Evolutionary conservation across 495 filamentous ascomycete genomes (phyloP).

Genomic region (Neurospora sp.): DNA sequence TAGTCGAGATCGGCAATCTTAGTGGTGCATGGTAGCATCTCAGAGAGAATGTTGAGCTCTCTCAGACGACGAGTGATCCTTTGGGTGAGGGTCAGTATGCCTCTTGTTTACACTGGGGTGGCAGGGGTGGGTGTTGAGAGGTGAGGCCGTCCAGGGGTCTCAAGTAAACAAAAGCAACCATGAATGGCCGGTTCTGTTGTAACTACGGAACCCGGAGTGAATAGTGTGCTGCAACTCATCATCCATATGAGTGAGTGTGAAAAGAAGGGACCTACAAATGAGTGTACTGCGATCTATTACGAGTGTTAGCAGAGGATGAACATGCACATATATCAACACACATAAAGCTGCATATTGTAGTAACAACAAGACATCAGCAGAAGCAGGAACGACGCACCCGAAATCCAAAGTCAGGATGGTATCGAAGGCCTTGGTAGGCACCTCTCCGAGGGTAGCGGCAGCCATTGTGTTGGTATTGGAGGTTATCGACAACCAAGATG

Average conservation of each 20-base stretch:
- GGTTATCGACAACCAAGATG: background rate
- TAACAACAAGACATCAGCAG: background rate
- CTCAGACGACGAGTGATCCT: slow-evolving; percentile 62
- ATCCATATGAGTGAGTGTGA: background rate
- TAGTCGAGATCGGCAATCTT: slow-evolving; percentile 69
- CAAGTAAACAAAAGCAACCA: background rate
- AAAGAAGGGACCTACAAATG: background rate
- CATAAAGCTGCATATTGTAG: background rate
- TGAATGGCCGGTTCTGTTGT: background rate
- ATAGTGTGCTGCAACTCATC: background rate
- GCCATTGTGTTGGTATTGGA: background rate
- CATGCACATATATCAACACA: background rate
- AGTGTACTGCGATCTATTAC: background rate
- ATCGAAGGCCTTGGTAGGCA: background rate
- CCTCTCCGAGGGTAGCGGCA: background rate
- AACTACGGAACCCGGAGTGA: background rate
- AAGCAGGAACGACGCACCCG: background rate
- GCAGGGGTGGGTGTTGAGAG: background rate
- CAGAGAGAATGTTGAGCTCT: slow-evolving; percentile 75
- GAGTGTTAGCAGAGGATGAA: background rate
- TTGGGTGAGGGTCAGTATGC: background rate
- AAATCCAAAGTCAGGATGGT: background rate
- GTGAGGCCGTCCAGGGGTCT: background rate
- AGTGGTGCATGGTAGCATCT: slow-evolving; percentile 88
- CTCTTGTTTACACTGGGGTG: background rate